Evolutionary conservation across 1,139 yeast genomes (phyloP).

Genomic region (Saccharomycopsis phalli): DNA sequence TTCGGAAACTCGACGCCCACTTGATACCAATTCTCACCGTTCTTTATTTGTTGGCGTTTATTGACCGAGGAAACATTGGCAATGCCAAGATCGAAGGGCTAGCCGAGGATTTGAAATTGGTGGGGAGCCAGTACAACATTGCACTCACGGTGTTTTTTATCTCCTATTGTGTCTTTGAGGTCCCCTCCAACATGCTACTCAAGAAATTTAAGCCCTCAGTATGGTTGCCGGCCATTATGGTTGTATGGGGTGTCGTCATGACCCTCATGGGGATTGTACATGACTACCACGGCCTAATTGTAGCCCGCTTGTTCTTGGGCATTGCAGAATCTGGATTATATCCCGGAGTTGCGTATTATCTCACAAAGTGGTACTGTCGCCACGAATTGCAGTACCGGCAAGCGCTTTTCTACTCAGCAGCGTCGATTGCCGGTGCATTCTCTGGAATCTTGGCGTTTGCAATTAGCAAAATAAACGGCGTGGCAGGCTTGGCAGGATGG

Average conservation of each 20-base stretch:
- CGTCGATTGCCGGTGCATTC: conserved; percentile 44
- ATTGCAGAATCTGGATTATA: conserved; percentile 52
- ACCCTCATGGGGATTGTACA: conserved; percentile 38
- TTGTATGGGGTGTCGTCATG: conserved; percentile 42
- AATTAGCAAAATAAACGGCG: conserved; percentile 29
- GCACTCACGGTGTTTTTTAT: conserved; percentile 48
- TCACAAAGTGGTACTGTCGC: conserved; percentile 42
- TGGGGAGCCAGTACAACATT: conserved; percentile 42
- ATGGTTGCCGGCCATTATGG: conserved; percentile 42
- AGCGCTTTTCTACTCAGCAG: conserved; percentile 42
- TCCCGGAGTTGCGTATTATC: conserved; percentile 40
- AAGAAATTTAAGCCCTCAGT: conserved; percentile 38
- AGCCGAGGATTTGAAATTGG: conserved; percentile 40
- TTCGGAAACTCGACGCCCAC: conserved; percentile 36
- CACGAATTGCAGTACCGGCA: conserved; percentile 40
- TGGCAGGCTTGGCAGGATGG: conserved; percentile 38
- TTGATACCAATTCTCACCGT: conserved; percentile 42
- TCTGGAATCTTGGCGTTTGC: conserved; percentile 39
- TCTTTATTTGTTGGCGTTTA: conserved; percentile 43
- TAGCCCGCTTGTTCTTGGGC: conserved; percentile 45
- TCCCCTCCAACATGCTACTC: conserved; percentile 37
- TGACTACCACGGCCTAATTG: conserved; percentile 36
- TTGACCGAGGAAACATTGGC: conserved; percentile 56
- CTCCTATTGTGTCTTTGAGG: conserved; percentile 46
- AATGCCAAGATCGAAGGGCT: conserved; percentile 53